phyloP scores from a whole-genome alignment of 176 grass and related monocot genomes.

The Aegilops longissima region DNA sequence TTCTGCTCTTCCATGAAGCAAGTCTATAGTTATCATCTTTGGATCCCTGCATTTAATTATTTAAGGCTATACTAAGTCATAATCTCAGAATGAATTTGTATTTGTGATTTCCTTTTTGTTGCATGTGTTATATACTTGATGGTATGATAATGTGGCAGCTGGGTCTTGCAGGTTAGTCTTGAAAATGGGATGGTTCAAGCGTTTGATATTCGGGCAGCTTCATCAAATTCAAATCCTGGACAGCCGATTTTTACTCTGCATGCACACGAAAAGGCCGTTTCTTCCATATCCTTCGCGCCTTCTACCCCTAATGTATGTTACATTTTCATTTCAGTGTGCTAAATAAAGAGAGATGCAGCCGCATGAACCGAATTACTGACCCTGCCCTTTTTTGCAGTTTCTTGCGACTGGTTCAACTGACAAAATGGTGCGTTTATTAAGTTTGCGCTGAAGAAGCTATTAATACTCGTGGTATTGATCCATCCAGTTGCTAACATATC shows the following conservation, averaged over 20 bases:
- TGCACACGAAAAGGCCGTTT: constrained; percentile 67
- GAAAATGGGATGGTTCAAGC: constrained; percentile 90
- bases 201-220: constrained; percentile 72
- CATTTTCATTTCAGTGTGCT: not conserved
- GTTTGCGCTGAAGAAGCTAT: not conserved
- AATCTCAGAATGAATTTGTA: not conserved
- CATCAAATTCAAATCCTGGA: constrained; percentile 50
- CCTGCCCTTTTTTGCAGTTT: constrained; percentile 34
- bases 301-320: constrained; percentile 52
- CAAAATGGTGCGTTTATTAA: constrained; percentile 50
- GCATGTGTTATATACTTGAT: not conserved
- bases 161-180: constrained; percentile 69
- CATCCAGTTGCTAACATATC: constrained; percentile 2
- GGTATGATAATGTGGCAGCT: not conserved
- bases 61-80: not conserved
- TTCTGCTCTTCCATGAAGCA: not conserved
- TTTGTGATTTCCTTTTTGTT: not conserved
- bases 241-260: constrained; percentile 73
- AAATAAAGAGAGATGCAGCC: not conserved
- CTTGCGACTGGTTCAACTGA: constrained; percentile 65
- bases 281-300: constrained; percentile 43
- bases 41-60: not conserved
- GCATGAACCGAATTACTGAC: constrained; percentile 3
- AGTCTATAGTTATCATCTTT: not conserved
- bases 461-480: not conserved